phyloP scores from a whole-genome alignment of 768 basidiomycete genomes.

The Cystofilobasidium ferigula region DNA sequence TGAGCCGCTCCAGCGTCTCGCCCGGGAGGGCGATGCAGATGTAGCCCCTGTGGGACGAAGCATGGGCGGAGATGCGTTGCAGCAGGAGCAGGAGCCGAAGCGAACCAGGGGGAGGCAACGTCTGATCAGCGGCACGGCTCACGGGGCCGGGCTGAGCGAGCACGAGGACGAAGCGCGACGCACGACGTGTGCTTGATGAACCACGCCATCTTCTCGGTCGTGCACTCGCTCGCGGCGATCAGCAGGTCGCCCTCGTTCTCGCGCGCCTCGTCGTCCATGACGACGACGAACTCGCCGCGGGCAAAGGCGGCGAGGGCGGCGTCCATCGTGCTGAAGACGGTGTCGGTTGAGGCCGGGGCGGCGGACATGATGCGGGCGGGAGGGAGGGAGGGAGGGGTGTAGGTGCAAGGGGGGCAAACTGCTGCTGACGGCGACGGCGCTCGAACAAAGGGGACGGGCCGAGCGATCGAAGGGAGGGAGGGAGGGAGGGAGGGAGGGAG shows the following conservation, averaged over 20 bases:
- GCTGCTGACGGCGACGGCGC: too few relatives aligned
- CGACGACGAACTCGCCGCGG: conserved; percentile 80
- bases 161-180: conserved; percentile 29
- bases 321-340: conserved; percentile 43
- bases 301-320: conserved; percentile 65
- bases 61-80: neutral
- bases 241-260: conserved; percentile 98
- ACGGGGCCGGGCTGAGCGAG: neutral
- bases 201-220: conserved; percentile 98
- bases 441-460: too few relatives aligned
- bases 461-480: too few relatives aligned
- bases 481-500: too few relatives aligned
- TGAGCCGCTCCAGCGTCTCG: conserved; percentile 61
- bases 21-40: conserved; percentile 77
- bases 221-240: conserved; percentile 68
- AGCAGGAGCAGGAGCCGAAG: neutral
- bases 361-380: neutral
- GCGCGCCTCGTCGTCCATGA: conserved; percentile 90
- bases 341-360: neutral
- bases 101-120: neutral
- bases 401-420: too few relatives aligned
- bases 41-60: conserved; percentile 56
- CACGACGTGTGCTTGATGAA: conserved; percentile 94
- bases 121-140: neutral
- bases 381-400: neutral